Base-by-base conservation (phyloP, 345 rosid genomes). In the Populus deltoides region DNA sequence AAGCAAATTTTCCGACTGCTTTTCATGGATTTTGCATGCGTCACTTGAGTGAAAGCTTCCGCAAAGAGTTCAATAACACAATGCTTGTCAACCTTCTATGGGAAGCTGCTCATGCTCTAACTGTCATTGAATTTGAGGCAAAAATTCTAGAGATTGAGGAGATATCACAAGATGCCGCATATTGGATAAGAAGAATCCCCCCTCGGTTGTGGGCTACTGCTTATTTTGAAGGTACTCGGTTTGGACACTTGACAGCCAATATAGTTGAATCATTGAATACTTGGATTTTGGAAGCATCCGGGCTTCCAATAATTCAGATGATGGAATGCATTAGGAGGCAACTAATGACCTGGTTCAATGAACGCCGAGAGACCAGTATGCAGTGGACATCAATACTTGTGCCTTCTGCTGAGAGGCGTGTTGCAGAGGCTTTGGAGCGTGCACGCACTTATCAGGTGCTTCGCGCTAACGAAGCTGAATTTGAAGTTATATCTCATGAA, bases 1-100 rank as follows among this genome's bases (percentile, higher is more conserved):
- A 93, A 75, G 87, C 91, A 43, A 93, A 93, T 66, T 96, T 96
- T 61, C 99, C 99, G 35, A 96, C 97, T 0, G 98, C 98, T 35
- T 96, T 96, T 84, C 99, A 96, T 66, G 98, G 99, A 35, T 96
- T 93, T 72, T 93, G 99, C 85, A 90, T 96, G 97, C 92, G 94
- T 5, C 99, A 95, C 86, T 85, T 95, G 74, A 93, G 97, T 55
- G 99, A 92, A 79, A 92, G 96, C 87, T 95, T 95, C 77, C 88
- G 97, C 12, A 95, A 93, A 78, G 99, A 95, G 88, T 95, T 93
- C 69, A 95, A 93, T 85, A 93, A 93, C 86, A 91, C 97, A 0
- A 84, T 93, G 91, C 89, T 96, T 73, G 98, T 92, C 74, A 93
- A 90, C 82, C 90, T 92, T 79, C 86, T 95, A 5, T 92, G 97